Evolutionary conservation across 1,139 yeast genomes (phyloP), one percentile per base, ranked within the genome.

Genomic region (Sugiyamaella paludigena): DNA sequence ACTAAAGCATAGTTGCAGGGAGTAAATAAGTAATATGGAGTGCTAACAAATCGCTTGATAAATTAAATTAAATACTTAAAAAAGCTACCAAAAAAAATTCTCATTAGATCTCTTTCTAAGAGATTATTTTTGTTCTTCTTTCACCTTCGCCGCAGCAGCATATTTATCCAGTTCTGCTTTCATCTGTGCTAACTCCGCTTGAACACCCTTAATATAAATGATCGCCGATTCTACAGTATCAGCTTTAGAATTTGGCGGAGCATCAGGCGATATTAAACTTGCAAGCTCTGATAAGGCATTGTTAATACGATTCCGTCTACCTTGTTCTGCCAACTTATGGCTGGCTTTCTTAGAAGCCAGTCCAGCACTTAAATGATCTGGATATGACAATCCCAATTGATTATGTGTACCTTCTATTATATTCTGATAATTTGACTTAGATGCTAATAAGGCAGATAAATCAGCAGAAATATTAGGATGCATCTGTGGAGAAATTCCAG

Each of bases 301-400:
- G 67, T 92, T 92, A 84, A 92, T 84, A 56, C 98, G 75, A 66
- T 91, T 89, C 59, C 98, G 78, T 52, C 98, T 76, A 9, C 96
- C 98, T 68, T 92, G 97, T 68, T 92, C 98, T 0, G 98, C 98
- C 27, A 87, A 76, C 64, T 92, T 91, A 68, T 92, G 98, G 26
- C 87, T 83, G 4, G 92, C 85, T 45, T 73, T 66, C 55, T 72
- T 72, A 24, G 70, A 66, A 13, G 73, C 68, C 49, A 72, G 55
- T 37, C 70, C 73, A 7, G 67, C 66, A 24, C 69, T 61, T 43
- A 72, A 58, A 13, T 68, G 69, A 45, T 69, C 73, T 1, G 76
- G 74, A 44, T 70, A 69, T 29, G 67, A 56, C 29, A 72, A 59
- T 1, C 75, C 76, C 15, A 72, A 62, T 45, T 69, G 72, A 46